Evolutionary conservation across 768 basidiomycete species (phyloP), one percentile per base, ranked within the genome.

Genomic region (Termitomyces eurrhizus): DNA sequence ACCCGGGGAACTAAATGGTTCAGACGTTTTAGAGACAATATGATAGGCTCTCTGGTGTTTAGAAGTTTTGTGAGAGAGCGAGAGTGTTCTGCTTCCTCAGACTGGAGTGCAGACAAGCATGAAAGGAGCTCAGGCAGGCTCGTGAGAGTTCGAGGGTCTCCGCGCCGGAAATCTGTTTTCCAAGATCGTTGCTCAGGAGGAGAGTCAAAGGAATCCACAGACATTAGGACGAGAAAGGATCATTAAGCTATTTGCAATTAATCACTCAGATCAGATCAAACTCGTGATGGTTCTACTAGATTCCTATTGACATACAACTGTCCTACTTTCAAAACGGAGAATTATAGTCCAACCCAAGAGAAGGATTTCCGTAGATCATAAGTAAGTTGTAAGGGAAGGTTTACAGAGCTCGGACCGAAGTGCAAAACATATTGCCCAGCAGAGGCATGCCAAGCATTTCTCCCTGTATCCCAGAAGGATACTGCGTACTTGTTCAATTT

Each of bases 1-100:
- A 95, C 75, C 49, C 77, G 79, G 1, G 89, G 85, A 16, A 78
- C 69, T 29, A 94, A 80, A 7, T 79, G 70, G 57, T 85, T 80
- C 5, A 95, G 75, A 36, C 85, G 84, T 32, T 75, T 69, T 46
- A 95, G 76, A 21, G 92, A 86, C 36, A 73, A 68, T 33, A 83
- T 66, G 57, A 94, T 83, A 5, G 89, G 87, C 33, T 87, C 83
- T 52, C 84, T 79, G 60, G 86, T 80, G 52, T 88, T 83, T 12
- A 97, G 78, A 33, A 95, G 76, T 45, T 83, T 78, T 4, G 90
- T 79, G 56, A 97, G 83, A 8, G 87, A 85, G 56, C 80, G 80
- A 16, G 92, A 91, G 16, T 95, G 81, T 26, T 88, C 81, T 36
- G 88, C 79, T 69, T 95, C 93, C 68, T 89, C 83, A 7, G 88